Conservation (phyloP, 2,329 filamentous ascomycete species). For the Alternaria angustiovoidea region DNA sequence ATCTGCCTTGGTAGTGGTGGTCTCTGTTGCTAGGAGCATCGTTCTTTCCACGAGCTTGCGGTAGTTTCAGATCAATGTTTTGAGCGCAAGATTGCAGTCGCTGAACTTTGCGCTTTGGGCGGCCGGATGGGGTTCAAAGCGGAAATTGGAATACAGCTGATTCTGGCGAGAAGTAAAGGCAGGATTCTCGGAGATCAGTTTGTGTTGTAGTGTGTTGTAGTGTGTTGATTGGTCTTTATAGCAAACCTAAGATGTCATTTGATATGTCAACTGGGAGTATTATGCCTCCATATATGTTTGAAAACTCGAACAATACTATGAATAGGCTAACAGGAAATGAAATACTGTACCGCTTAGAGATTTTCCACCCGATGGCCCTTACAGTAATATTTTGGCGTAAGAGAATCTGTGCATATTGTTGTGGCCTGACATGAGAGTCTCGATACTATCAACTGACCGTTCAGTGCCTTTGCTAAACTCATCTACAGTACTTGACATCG, state of each 20-base stretch:
- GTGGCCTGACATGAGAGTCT: not conserved
- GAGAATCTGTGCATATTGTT: not conserved
- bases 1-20: not conserved
- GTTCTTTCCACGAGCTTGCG: not conserved
- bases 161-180: not conserved
- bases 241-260: not conserved
- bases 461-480: not conserved
- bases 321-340: not conserved
- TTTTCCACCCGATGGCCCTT: not conserved
- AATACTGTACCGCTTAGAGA: not conserved
- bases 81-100: not conserved
- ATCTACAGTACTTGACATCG: not conserved
- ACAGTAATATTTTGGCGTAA: not conserved
- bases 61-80: constrained; percentile 1
- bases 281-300: not conserved
- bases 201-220: not conserved
- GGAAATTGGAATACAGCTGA: not conserved
- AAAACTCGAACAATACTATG: not conserved
- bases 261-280: not conserved
- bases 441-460: not conserved
- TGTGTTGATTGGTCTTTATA: not conserved
- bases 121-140: not conserved
- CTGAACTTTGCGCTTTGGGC: not conserved
- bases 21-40: not conserved
- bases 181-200: not conserved